These are phyloP conservation scores for Lichtheimia hyalospora DNA, from an alignment of 371 early-diverging fungal species.

Conservation along the genomic window DNA sequence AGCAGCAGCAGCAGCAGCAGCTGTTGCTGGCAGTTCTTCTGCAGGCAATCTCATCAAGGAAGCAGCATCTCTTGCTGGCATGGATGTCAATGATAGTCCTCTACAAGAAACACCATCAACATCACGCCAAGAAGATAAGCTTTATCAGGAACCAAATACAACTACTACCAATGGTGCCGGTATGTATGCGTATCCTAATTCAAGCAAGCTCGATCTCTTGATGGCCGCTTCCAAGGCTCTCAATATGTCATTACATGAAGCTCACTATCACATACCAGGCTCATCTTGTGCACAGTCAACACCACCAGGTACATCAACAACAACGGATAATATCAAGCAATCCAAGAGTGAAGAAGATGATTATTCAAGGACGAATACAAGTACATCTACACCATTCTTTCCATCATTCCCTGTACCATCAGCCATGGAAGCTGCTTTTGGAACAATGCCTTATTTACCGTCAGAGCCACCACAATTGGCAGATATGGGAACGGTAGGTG, in stretches of 20 bases:
- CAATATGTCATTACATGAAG: too few species aligned
- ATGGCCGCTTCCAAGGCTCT: not conserved
- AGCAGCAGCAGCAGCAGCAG: constrained; percentile 1
- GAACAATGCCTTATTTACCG: not conserved
- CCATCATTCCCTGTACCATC: not conserved
- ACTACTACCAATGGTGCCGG: not conserved
- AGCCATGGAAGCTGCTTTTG: too few species aligned
- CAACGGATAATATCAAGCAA: not conserved
- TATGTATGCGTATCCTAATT: not conserved
- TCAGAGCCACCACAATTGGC: not conserved
- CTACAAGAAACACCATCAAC: not conserved
- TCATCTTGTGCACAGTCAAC: not conserved
- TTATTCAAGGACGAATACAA: too few species aligned
- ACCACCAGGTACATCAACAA: not conserved
- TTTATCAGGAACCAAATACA: not conserved
- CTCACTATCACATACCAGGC: not conserved
- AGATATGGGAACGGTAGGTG: not conserved
- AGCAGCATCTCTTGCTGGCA: constrained; percentile 15
- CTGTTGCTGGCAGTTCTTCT: not conserved
- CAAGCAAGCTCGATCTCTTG: not conserved
- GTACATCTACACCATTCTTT: not conserved
- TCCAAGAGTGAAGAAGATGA: too few species aligned
- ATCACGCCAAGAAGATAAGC: not conserved
- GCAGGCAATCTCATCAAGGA: constrained; percentile 13
- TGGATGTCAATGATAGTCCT: not conserved